These are phyloP conservation scores for Rosa hybrid DNA, from an alignment of 331 rosid species.

Conservation along the genomic window DNA sequence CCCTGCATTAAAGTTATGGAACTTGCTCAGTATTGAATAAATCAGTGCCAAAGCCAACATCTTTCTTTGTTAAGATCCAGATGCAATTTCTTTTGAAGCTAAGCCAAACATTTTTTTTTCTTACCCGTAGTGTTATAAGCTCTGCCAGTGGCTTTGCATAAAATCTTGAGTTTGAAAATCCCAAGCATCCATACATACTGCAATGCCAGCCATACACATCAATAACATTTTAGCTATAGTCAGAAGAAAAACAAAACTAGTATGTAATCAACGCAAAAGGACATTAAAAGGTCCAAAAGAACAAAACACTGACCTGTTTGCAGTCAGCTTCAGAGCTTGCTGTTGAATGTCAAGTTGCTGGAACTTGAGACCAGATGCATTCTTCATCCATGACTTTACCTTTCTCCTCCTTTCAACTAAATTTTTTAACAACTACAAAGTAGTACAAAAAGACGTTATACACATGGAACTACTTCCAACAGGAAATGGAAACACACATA, in stretches of 20 bases:
- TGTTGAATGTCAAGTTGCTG: constrained; percentile 94
- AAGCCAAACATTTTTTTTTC: constrained; percentile 26
- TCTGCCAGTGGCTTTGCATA: constrained; percentile 97
- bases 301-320: constrained; percentile 66
- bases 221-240: constrained; percentile 10
- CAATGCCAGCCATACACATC: constrained; percentile 30
- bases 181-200: constrained; percentile 99
- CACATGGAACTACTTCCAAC: constrained; percentile 18
- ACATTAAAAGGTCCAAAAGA: background rate
- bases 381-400: constrained; percentile 89
- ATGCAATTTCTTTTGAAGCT: background rate
- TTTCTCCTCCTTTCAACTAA: constrained; percentile 74
- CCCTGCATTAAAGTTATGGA: constrained; percentile 60
- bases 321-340: constrained; percentile 97
- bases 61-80: background rate
- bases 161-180: constrained; percentile 94
- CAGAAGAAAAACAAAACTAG: constrained; percentile 9
- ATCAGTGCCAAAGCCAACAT: constrained; percentile 22
- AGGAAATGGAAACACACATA: background rate
- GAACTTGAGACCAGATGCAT: constrained; percentile 71
- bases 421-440: constrained; percentile 72
- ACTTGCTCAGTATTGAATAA: constrained; percentile 18
- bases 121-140: constrained; percentile 89
- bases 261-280: constrained; percentile 2
- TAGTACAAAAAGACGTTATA: constrained; percentile 10